These are phyloP conservation scores for Mycena epipterygia DNA, from an alignment of 768 basidiomycete species.

Conservation along the genomic window DNA sequence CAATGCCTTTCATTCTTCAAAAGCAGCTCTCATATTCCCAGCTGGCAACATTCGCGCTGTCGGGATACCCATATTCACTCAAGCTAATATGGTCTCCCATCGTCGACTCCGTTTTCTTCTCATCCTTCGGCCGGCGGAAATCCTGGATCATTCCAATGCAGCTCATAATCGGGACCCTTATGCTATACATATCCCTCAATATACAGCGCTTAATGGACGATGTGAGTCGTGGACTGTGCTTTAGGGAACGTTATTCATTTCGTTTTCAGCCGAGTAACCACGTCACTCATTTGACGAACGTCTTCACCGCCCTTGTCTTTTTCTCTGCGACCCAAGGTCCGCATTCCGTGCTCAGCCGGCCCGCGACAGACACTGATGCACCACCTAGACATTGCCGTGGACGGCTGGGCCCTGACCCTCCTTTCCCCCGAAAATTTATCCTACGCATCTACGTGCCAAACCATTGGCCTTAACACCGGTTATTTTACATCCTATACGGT, in stretches of 20 bases:
- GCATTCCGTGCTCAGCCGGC: background rate
- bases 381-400: conserved; percentile 91
- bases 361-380: conserved; percentile 25
- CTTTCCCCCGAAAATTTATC: conserved; percentile 95
- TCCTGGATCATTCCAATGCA: conserved; percentile 99
- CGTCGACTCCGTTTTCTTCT: conserved; percentile 90
- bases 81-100: conserved; percentile 98
- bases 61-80: conserved; percentile 95
- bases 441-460: conserved; percentile 98
- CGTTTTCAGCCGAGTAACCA: conserved; percentile 80
- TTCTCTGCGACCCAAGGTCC: conserved; percentile 98
- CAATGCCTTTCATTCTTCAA: conserved; percentile 95
- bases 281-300: conserved; percentile 79
- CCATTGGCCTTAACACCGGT: conserved; percentile 95
- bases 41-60: conserved; percentile 92
- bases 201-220: conserved; percentile 83
- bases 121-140: conserved; percentile 91
- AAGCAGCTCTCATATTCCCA: conserved; percentile 97
- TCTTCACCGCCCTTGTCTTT: conserved; percentile 92
- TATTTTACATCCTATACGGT: conserved; percentile 97
- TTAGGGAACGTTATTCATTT: conserved; percentile 23
- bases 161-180: conserved; percentile 84
- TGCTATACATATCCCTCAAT: conserved; percentile 83
- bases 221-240: conserved; percentile 55
- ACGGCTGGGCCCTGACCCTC: conserved; percentile 88